Conservation (phyloP, 768 basidiomycete genomes). For the Hericium alpestre region DNA sequence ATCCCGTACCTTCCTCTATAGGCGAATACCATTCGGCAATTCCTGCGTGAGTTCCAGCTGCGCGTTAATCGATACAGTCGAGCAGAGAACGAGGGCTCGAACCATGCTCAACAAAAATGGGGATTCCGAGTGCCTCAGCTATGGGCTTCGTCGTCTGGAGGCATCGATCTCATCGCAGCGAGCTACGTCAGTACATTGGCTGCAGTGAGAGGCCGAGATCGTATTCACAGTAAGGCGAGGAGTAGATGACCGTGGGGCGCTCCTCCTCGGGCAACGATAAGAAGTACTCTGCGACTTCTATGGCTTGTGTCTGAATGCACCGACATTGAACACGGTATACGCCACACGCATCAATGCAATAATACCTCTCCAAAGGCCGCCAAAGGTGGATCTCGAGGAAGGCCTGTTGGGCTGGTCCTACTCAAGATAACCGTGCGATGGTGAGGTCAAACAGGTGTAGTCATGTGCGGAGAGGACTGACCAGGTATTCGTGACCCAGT, state of each 20-base stretch:
- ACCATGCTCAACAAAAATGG: conserved; percentile 78
- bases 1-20: conserved; percentile 50
- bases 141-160: conserved; percentile 67
- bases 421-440: background rate
- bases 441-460: too few species aligned
- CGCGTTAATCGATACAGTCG: too few species aligned
- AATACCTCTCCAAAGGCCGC: conserved; percentile 60
- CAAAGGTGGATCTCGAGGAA: conserved; percentile 63
- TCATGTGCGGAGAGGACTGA: conserved; percentile 19
- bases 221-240: conserved; percentile 70
- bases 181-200: too few species aligned
- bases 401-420: conserved; percentile 57
- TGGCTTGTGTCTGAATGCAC: conserved; percentile 48
- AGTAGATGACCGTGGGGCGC: conserved; percentile 70
- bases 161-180: conserved; percentile 58
- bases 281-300: conserved; percentile 60
- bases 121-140: conserved; percentile 49
- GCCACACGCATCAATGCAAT: background rate
- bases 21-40: conserved; percentile 76
- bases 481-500: conserved; percentile 64
- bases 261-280: conserved; percentile 51
- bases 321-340: background rate
- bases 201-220: background rate
- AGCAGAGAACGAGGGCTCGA: background rate
- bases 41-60: conserved; percentile 26